Base-by-base conservation (phyloP, 164 flowering plant species). In the Vitis riparia region DNA sequence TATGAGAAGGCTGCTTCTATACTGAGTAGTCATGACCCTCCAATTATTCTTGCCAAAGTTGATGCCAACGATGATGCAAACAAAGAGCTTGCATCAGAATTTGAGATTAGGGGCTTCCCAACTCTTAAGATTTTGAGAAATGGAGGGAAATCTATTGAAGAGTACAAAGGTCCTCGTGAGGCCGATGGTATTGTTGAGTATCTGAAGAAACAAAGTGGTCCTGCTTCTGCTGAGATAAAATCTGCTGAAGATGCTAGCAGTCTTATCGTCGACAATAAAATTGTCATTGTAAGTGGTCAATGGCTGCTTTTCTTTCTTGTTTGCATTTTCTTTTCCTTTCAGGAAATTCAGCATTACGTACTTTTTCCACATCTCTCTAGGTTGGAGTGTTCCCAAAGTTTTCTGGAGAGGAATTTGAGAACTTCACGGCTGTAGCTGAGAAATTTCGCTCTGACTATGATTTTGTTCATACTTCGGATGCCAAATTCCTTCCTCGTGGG, bases 81-180 rank as follows among this genome's bases (percentile, higher is more conserved):
- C 84, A 92, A 80, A 76, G 87, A 63, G 15, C 80, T 94, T 63
- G 92, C 97, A 0, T 66, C 48, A 66, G 73, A 88, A 66, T 86
- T 52, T 77, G 91, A 84, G 1, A 66, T 94, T 19, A 75, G 50
- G 76, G 97, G 98, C 61, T 94, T 83, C 78, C 98, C 98, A 52
- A 91, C 97, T 1, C 69, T 94, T 50, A 94, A 94, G 73, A 88
- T 92, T 68, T 17, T 94, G 44, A 88, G 94, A 78, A 79, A 91
- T 72, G 95, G 94, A 51, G 98, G 97, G 16, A 87, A 86, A 63
- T 49, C 37, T 55, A 50, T 83, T 78, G 89, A 89, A 73, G 98
- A 94, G 0, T 94, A 88, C 80, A 92, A 94, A 59, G 98, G 98
- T 19, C 97, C 98, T 23, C 82, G 97, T 14, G 94, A 94, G 0